Evolutionary conservation across 139 green algal genomes (phyloP).

Genomic region (Coelastrella sp.): DNA sequence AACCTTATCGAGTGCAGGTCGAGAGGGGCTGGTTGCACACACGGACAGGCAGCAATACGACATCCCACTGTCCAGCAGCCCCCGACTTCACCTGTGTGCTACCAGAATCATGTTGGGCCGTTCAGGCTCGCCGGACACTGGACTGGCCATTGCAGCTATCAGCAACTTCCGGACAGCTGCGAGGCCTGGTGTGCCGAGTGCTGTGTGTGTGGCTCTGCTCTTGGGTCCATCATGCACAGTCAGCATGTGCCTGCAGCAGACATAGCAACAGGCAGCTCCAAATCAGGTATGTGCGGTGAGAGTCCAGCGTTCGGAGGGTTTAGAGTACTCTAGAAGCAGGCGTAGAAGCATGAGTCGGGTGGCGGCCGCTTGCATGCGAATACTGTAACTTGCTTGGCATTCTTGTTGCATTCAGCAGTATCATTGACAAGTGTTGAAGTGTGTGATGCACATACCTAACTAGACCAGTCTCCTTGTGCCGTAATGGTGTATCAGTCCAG

Average conservation of each 20-base stretch:
- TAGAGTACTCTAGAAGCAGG: not conserved
- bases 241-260: too few species aligned
- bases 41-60: too few species aligned
- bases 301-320: too few species aligned
- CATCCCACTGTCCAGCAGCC: not conserved
- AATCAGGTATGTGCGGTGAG: too few species aligned
- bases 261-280: too few species aligned
- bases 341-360: not conserved
- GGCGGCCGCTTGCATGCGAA: too few species aligned
- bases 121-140: not conserved
- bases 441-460: not conserved
- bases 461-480: not conserved
- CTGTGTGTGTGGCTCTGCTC: too few species aligned
- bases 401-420: not conserved
- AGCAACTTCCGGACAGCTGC: not conserved
- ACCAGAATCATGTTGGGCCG: not conserved
- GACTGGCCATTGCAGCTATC: not conserved
- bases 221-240: too few species aligned
- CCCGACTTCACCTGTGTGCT: not conserved
- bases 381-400: too few species aligned
- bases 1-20: too few species aligned
- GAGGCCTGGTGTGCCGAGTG: not conserved
- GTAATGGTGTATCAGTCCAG: not conserved
- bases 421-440: not conserved
- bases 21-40: too few species aligned